A percentile compares a stretch with the other conserved stretches of the same genome.
These are phyloP conservation scores for Daldinia childiae DNA, from an alignment of 495 filamentous ascomycete genomes.

Conservation along the genomic window DNA sequence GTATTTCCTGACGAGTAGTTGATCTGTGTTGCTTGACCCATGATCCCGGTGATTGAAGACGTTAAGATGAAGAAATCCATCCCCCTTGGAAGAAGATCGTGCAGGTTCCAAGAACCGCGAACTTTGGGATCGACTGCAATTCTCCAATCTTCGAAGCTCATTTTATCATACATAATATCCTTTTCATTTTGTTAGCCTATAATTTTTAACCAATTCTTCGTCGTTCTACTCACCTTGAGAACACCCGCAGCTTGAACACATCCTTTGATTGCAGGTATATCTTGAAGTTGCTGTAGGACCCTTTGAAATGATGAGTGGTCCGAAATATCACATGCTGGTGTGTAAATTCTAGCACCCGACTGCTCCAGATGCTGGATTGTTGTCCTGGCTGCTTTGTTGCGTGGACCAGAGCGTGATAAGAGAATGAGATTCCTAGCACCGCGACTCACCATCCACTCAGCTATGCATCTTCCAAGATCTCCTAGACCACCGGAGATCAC, in stretches of 20 bases:
- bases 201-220: not conserved
- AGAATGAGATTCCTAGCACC: not conserved
- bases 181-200: not conserved
- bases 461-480: not conserved
- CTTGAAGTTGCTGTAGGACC: not conserved
- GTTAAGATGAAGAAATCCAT: not conserved
- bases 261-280: not conserved
- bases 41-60: not conserved
- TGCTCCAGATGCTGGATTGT: not conserved
- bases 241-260: not conserved
- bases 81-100: not conserved
- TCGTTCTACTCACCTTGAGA: not conserved
- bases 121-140: not conserved
- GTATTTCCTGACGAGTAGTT: not conserved
- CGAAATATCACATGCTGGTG: not conserved
- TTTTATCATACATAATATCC: not conserved
- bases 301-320: not conserved
- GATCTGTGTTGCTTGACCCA: not conserved
- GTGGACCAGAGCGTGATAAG: not conserved
- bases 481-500: not conserved
- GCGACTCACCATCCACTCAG: not conserved
- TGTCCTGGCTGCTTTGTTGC: not conserved
- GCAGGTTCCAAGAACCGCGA: not conserved
- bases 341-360: not conserved
- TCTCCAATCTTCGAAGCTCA: not conserved